Evolutionary conservation across 164 flowering plant genomes (phyloP), one percentile per base, ranked within the genome.

Genomic region (Tetrastigma voinierianum): DNA sequence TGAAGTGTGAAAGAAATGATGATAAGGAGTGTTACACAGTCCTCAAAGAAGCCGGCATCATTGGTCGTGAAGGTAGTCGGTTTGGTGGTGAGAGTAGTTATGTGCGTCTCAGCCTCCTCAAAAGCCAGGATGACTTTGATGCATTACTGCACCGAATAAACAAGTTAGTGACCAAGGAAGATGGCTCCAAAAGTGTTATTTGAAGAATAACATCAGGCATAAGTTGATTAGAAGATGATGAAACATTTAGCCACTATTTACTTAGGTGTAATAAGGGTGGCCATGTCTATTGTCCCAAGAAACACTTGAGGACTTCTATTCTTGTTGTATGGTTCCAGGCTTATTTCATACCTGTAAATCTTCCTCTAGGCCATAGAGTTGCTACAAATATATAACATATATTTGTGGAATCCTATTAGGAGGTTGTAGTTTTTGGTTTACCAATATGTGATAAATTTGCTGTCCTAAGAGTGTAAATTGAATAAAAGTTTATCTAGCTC

Each of bases 1-100:
- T 89, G 73, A 87, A 77, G 73, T 89, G 97, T 51, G 87, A 84
- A 62, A 78, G 70, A 63, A 86, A 82, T 57, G 89, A 84, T 68
- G 91, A 86, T 21, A n/a, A 57, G 64, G 77, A 88, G 47, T 90
- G 90, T 60, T 2, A 15, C 24, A 76, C 49, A 45, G 86, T 87
- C 14, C 78, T 90, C 2, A 67, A 51, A 65, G 77, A 67, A 24
- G 89, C 78, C 2, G 76, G 79, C 5, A 78, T 90, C 46, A 77
- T 74, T 16, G 86, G 96, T 21, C 82, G 87, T 3, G 9, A 1
- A 11, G 96, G 93, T 3, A 65, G 46, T 8, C 0, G 3, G 2
- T 88, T 80, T 48, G 21, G 67, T 20, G 83, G 73, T 15, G 90
- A 73, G 16, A 67, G 51, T 15, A 78, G 81, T 7, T 81, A 77